A percentile compares a stretch with the other conserved stretches of the same genome.
Conservation (phyloP, 768 basidiomycete genomes). For the Mycena chlorophos region DNA sequence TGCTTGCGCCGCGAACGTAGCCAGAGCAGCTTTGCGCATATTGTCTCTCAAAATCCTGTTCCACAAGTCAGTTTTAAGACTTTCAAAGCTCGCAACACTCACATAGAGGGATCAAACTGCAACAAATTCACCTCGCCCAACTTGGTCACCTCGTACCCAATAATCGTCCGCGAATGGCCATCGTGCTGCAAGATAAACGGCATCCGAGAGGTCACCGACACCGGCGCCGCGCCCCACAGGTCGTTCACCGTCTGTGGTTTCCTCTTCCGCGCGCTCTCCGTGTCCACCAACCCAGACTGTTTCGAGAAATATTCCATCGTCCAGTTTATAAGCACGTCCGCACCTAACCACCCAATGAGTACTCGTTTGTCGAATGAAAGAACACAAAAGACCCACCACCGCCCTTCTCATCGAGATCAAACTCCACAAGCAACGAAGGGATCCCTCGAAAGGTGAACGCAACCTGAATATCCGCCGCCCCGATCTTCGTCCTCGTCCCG, state of each 20-base stretch:
- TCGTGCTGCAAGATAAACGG: constrained; percentile 81
- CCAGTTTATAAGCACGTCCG: constrained; percentile 64
- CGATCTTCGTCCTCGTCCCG: constrained; percentile 74
- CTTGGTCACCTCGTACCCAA: constrained; percentile 76
- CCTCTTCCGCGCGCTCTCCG: constrained; percentile 29
- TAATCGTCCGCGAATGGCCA: constrained; percentile 85
- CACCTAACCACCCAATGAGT: constrained; percentile 31
- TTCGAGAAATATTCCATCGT: constrained; percentile 67
- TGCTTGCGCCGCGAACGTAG: constrained; percentile 22
- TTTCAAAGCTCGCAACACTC: constrained; percentile 20
- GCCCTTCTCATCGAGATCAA: constrained; percentile 45
- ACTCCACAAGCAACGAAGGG: constrained; percentile 79
- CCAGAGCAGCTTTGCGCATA: constrained; percentile 18
- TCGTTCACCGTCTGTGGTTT: constrained; percentile 47
- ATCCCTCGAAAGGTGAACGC: constrained; percentile 79
- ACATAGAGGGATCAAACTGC: constrained; percentile 78
- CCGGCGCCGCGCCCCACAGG: constrained; percentile 50
- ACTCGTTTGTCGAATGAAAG: neutral
- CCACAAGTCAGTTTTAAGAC: constrained; percentile 8
- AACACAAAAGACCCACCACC: constrained; percentile 43
- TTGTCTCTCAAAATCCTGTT: constrained; percentile 27
- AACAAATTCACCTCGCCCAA: constrained; percentile 63
- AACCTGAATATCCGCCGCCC: constrained; percentile 68
- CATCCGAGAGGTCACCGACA: constrained; percentile 63
- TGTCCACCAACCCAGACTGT: constrained; percentile 19